These are phyloP conservation scores for Cocos nucifera DNA, from an alignment of 176 grass and related monocot species.

Conservation along the genomic window DNA sequence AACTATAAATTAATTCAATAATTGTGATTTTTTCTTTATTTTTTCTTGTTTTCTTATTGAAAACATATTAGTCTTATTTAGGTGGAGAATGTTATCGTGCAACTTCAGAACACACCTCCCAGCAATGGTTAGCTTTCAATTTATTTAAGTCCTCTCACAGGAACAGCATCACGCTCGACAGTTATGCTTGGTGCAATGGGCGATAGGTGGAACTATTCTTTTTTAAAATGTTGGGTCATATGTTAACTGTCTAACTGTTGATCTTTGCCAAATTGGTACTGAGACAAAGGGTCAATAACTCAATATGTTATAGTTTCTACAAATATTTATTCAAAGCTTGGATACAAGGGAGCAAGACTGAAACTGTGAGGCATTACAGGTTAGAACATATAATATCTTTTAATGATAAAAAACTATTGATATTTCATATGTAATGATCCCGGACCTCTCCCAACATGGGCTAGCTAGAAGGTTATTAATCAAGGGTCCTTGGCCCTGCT, in stretches of 20 bases:
- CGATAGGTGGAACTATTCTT: slow-evolving; percentile 49
- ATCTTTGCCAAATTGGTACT: neutral
- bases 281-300: neutral
- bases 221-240: no score
- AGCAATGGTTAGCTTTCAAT: slow-evolving; percentile 92
- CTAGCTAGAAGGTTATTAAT: no score
- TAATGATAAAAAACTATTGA: no score
- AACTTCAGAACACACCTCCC: slow-evolving; percentile 94
- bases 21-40: no score
- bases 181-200: slow-evolving; percentile 99
- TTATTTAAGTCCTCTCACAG: slow-evolving; percentile 89
- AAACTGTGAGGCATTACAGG: slow-evolving; percentile 91
- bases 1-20: no score
- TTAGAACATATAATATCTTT: slow-evolving; percentile 15
- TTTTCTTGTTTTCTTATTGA: neutral
- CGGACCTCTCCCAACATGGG: no score
- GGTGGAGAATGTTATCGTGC: slow-evolving; percentile 75
- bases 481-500: no score
- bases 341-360: slow-evolving; percentile 94
- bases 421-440: no score
- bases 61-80: neutral
- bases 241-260: no score
- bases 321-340: slow-evolving; percentile 97
- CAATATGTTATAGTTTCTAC: slow-evolving; percentile 69
- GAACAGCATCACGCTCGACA: slow-evolving; percentile 70